Evolutionary conservation across 805 yeast genomes (phyloP).

Genomic region (Suhomyces sp.): DNA sequence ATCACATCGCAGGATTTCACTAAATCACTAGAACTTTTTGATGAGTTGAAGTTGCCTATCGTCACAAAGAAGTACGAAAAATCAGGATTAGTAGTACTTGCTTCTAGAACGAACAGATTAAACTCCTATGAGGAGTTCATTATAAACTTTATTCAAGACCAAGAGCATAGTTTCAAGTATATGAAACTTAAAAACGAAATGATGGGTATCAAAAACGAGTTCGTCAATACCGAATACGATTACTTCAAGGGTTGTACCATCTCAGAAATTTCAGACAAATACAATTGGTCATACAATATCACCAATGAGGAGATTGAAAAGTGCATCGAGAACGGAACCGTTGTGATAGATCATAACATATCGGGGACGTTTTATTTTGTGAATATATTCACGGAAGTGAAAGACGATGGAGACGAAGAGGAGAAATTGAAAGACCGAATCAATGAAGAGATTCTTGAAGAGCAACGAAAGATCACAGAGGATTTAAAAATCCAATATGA

Average conservation of each 20-base stretch:
- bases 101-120: conserved; percentile 21
- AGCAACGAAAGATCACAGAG: conserved; percentile 18
- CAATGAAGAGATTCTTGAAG: conserved; percentile 14
- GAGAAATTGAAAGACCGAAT: conserved; percentile 10
- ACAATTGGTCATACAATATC: conserved; percentile 67
- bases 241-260: conserved; percentile 35
- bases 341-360: conserved; percentile 67
- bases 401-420: conserved; percentile 12
- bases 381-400: conserved; percentile 34
- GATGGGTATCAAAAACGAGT: conserved; percentile 17
- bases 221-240: conserved; percentile 15
- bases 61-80: conserved; percentile 32
- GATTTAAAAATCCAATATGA: conserved; percentile 7
- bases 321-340: conserved; percentile 54
- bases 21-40: conserved; percentile 60
- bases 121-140: conserved; percentile 30
- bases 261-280: conserved; percentile 45
- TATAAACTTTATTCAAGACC: conserved; percentile 20
- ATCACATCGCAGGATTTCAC: conserved; percentile 68
- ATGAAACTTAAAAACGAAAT: conserved; percentile 24
- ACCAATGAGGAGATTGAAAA: conserved; percentile 62
- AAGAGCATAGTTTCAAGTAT: conserved; percentile 24
- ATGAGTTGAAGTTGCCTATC: conserved; percentile 57
- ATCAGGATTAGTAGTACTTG: conserved; percentile 35
- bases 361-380: conserved; percentile 64